Base-by-base conservation (phyloP, 805 yeast genomes). In the Candida sithepensis region DNA sequence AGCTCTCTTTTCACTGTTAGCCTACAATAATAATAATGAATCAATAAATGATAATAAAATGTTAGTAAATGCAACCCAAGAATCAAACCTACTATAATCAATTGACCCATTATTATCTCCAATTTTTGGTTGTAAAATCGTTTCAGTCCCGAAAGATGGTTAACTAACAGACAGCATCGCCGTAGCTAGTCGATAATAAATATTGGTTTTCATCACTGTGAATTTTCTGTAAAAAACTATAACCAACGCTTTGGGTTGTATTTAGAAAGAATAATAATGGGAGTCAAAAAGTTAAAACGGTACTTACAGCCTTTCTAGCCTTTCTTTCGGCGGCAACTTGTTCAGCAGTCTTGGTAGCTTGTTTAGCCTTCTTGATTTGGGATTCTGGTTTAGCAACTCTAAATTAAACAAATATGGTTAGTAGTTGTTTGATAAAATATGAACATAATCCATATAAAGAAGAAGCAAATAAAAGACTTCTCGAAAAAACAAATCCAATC, bases 131-230 rank as follows among this genome's bases (percentile, higher is more conserved):
- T 36, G 41, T 39, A 40, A 44, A 34, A 38, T 23, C 26, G 50
- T 70, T 66, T 82, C 88, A 82, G 88, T 70, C 88, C 88, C 89
- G 89, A 84, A 84, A 84, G 89, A 84, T 84, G 89, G 89, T 84
- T 82, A 81, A 81, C 80, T 75, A 74, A 60, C 72, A 78, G 61
- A 81, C 89, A 79, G 65, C 88, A 83, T 78, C 55, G 88, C 82
- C 77, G 59, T 52, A 67, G 85, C 87, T 83, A 81, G 88, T 77
- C 84, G 74, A 72, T 69, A 68, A 70, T 50, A 48, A 52, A 45
- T 47, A 50, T 54, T 69, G 67, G 71, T 77, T 77, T 73, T 79
- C 82, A 78, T 70, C 76, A 71, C 63, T 53, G 41, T 51, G 48
- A 45, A 21, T 20, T 34, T 13, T 30, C 8, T 22, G 21, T 10